Evolutionary conservation across 331 rosid genomes (phyloP).

Genomic region (Malus hybrid): DNA sequence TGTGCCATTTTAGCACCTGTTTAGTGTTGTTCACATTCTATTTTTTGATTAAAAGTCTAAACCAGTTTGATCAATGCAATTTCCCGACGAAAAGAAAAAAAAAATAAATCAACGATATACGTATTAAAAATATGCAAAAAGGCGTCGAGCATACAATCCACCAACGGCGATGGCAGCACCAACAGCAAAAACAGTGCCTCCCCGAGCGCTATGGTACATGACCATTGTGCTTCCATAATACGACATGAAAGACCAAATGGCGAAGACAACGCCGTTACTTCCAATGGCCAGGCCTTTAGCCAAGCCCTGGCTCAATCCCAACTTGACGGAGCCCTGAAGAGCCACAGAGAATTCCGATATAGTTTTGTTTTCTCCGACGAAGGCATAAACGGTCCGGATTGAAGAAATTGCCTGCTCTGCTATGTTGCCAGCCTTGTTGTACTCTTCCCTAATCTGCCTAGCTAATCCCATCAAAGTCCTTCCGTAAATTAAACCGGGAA

Average conservation of each 20-base stretch:
- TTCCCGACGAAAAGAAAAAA: background rate
- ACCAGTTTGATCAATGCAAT: background rate
- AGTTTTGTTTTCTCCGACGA: constrained; percentile 68
- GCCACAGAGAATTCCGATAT: constrained; percentile 56
- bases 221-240: constrained; percentile 80
- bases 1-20: background rate
- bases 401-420: constrained; percentile 90
- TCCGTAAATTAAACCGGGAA: constrained; percentile 81
- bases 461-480: constrained; percentile 61
- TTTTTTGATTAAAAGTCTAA: too few relatives aligned
- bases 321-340: constrained; percentile 45
- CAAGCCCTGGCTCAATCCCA: constrained; percentile 74
- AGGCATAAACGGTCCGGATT: constrained; percentile 77
- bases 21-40: background rate
- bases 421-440: constrained; percentile 52
- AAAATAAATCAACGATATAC: background rate
- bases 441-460: constrained; percentile 58
- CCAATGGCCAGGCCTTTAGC: constrained; percentile 89
- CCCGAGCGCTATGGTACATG: constrained; percentile 75
- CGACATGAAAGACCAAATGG: constrained; percentile 74
- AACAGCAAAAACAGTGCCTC: constrained; percentile 77
- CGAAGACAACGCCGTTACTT: constrained; percentile 79
- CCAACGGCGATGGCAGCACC: constrained; percentile 71
- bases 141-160: constrained; percentile 48
- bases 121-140: background rate